A percentile compares a stretch with the other conserved stretches of the same genome.
Evolutionary conservation across 768 basidiomycete species (phyloP).

Genomic region (Xerocomellus dryophilus): DNA sequence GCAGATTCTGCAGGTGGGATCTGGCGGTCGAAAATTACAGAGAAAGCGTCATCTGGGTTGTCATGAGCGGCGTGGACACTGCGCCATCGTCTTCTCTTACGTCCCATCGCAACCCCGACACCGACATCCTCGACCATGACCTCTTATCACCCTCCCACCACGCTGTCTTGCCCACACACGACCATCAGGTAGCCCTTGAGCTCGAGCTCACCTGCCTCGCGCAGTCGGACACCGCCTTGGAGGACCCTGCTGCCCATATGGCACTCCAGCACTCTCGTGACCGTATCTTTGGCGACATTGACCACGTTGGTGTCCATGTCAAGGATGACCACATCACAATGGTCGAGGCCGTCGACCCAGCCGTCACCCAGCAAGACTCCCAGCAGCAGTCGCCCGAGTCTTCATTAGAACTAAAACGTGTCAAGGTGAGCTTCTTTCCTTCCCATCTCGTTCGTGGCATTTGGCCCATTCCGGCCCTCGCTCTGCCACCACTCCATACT

Average conservation of each 20-base stretch:
- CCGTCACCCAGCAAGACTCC: conserved; percentile 48
- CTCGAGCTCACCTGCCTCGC: conserved; percentile 29
- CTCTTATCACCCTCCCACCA: conserved; percentile 34
- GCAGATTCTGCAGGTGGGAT: conserved; percentile 21
- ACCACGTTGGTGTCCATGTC: conserved; percentile 33
- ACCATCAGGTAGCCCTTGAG: conserved; percentile 32
- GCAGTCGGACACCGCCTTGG: conserved; percentile 27
- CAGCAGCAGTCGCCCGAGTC: conserved; percentile 62
- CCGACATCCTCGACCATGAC: conserved; percentile 33
- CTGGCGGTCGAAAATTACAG: conserved; percentile 18
- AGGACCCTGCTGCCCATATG: conserved; percentile 27
- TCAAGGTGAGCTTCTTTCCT: conserved; percentile 56
- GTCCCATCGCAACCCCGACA: conserved; percentile 28
- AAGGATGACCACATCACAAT: conserved; percentile 34
- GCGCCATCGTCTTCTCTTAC: conserved; percentile 29
- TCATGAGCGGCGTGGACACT: conserved; percentile 46
- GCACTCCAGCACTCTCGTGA: conserved; percentile 30
- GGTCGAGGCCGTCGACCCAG: conserved; percentile 37
- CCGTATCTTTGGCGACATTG: conserved; percentile 33
- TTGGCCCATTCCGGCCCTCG: conserved; percentile 13
- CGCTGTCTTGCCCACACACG: conserved; percentile 26
- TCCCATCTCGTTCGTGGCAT: conserved; percentile 15
- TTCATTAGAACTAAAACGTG: conserved; percentile 79
- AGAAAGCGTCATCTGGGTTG: conserved; percentile 22
- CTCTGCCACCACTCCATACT: conserved; percentile 18